These are phyloP conservation scores for Austroboletus novae-zelandiae DNA, from an alignment of 1,284 basidiomycete species.

Conservation along the genomic window DNA sequence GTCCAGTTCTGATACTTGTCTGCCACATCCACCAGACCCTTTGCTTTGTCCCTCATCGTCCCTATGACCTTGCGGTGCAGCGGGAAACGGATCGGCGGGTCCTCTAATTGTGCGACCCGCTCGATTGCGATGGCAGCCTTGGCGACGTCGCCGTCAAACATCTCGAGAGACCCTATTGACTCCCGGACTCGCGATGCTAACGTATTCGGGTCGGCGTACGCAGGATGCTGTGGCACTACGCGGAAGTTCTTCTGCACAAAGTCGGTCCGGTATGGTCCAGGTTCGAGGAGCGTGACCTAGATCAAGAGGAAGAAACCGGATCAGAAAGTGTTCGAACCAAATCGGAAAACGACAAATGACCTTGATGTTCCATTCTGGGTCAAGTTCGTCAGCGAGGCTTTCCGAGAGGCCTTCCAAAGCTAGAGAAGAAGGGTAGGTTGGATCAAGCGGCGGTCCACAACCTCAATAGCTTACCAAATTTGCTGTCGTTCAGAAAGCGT, in stretches of 20 bases:
- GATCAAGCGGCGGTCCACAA: no score
- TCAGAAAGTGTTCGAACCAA: no score
- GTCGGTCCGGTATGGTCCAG: constrained; percentile 11
- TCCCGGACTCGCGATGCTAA: neutral
- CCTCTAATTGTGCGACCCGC: constrained; percentile 1
- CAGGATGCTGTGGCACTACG: neutral
- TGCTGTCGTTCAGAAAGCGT: neutral
- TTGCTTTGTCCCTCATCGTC: constrained; percentile 14
- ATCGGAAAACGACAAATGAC: constrained; percentile 1
- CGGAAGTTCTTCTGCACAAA: neutral
- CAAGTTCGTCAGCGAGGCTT: constrained; percentile 15
- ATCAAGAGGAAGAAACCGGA: neutral
- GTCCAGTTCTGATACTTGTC: constrained; percentile 32
- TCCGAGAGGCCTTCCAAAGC: constrained; percentile 19
- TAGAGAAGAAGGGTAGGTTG: neutral
- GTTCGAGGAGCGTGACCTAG: constrained; percentile 8
- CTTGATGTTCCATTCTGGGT: constrained; percentile 24
- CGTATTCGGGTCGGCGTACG: constrained; percentile 4
- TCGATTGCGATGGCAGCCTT: constrained; percentile 3
- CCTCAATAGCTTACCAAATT: neutral
- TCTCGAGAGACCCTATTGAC: neutral
- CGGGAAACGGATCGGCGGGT: constrained; percentile 22
- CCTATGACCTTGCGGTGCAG: constrained; percentile 10
- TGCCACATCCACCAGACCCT: constrained; percentile 12
- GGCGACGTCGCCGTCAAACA: constrained; percentile 1